Evolutionary conservation across 345 rosid genomes (phyloP).

Genomic region (Gossypium ekmanianum): DNA sequence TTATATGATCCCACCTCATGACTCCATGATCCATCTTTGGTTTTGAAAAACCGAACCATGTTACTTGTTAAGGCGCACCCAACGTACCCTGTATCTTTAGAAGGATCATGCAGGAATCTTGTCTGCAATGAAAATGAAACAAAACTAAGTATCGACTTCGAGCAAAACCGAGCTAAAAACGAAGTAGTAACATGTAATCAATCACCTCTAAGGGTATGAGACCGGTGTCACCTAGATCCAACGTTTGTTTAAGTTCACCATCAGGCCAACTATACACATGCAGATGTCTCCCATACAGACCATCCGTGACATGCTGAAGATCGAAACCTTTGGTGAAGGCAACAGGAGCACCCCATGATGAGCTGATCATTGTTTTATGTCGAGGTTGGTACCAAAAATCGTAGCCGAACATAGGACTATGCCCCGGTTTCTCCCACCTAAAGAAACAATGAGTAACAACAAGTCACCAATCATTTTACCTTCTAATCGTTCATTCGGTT

Average conservation of each 20-base stretch:
- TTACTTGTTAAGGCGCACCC: slow-evolving; percentile 77
- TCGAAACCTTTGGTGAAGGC: slow-evolving; percentile 79
- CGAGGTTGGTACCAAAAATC: slow-evolving; percentile 98
- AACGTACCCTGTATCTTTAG: slow-evolving; percentile 72
- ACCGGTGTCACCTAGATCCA: slow-evolving; percentile 84
- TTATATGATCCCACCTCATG: slow-evolving; percentile 52
- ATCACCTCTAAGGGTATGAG: slow-evolving; percentile 78
- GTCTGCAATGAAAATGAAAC: slow-evolving; percentile 36
- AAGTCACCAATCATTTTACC: neutral
- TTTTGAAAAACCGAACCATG: slow-evolving; percentile 85
- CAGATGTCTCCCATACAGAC: slow-evolving; percentile 81
- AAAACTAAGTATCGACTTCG: neutral
- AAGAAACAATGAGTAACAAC: neutral
- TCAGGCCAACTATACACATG: slow-evolving; percentile 82
- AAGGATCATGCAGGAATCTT: slow-evolving; percentile 88
- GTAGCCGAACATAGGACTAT: slow-evolving; percentile 73
- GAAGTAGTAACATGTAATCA: neutral
- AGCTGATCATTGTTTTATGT: slow-evolving; percentile 88
- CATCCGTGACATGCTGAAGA: slow-evolving; percentile 71
- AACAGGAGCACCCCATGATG: slow-evolving; percentile 94
- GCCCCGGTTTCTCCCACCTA: slow-evolving; percentile 92
- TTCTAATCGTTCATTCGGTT: neutral
- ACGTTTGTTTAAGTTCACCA: slow-evolving; percentile 80
- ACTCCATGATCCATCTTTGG: slow-evolving; percentile 66
- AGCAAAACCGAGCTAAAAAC: neutral